Evolutionary conservation across 345 rosid species (phyloP), one percentile per base, ranked within the genome.

Genomic region (Eucalyptus regnans): DNA sequence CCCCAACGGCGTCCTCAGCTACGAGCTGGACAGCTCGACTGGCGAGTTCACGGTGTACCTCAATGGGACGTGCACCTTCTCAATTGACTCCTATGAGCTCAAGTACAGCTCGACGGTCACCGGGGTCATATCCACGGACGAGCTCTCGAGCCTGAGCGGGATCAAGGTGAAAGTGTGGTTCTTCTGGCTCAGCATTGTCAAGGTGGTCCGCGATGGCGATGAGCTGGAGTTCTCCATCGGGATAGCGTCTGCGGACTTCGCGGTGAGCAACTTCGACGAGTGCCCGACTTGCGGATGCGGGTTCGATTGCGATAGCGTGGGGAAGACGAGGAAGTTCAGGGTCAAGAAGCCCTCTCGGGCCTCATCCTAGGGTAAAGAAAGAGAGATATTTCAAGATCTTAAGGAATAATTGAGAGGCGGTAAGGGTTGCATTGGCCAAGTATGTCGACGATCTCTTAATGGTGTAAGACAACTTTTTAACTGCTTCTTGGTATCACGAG

Each of bases 161-260:
- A 88, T 95, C 52, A 56, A 86, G 50, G 96, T 95, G 3, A 94
- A 95, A 89, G 90, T 92, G 20, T 85, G 93, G 43, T 54, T 93
- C 48, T 41, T 92, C 3, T 93, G 97, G 97, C 88, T 94, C 43
- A 92, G 89, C 91, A 93, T 94, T 18, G 58, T 9, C 43, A 81
- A 91, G 88, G 96, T 95, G 83, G 88, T 49, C 54, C 92, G 90
- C 2, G 90, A 88, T 8, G 93, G 29, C 4, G 94, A 94, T 9
- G 93, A 93, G 89, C 90, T 94, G 9, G 91, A 90, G 14, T 92
- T 95, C 90, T 94, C 95, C 0, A 93, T 92, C 10, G 95, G 96
- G 87, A 89, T 94, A 48, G 93, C 93, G 18, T 93, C 96, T 2
- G 93, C 94, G 0, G 86, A 91, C 89, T 92, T 93, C 89, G n/a